Conservation (phyloP, 192 early-diverging fungal species). For the Endogone sp. region DNA sequence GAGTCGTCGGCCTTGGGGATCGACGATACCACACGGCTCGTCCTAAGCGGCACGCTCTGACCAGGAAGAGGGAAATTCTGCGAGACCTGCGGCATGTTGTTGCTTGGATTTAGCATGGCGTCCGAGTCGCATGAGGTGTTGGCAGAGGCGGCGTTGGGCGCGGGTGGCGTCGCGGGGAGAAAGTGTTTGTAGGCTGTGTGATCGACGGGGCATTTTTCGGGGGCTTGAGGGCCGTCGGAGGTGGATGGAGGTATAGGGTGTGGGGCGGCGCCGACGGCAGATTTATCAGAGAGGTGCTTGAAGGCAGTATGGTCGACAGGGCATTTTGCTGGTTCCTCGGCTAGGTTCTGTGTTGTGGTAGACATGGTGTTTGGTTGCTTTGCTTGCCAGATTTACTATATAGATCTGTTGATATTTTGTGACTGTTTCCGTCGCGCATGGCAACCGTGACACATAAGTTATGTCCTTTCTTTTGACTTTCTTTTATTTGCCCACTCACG, state of each 20-base stretch:
- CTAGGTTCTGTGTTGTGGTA: too few relatives aligned
- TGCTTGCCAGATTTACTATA: too few relatives aligned
- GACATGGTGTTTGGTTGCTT: too few relatives aligned
- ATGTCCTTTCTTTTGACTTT: too few relatives aligned
- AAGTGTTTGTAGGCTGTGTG: constrained; percentile 51
- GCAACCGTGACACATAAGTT: too few relatives aligned
- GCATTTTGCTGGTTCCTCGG: constrained; percentile 39
- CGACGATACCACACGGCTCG: constrained; percentile 65
- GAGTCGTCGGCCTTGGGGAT: constrained; percentile 66
- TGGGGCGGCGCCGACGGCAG: constrained; percentile 22
- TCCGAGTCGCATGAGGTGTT: constrained; percentile 24
- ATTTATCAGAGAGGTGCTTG: constrained; percentile 51
- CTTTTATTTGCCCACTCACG: too few relatives aligned
- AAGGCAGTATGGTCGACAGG: constrained; percentile 54
- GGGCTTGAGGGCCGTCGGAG: too few relatives aligned
- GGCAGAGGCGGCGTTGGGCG: background rate
- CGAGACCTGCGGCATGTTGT: constrained; percentile 60
- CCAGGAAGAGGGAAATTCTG: constrained; percentile 37
- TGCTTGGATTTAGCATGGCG: constrained; percentile 49
- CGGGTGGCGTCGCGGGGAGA: constrained; percentile 22
- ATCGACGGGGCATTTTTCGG: constrained; percentile 50
- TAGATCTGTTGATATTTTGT: too few relatives aligned
- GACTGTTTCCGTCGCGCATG: too few relatives aligned
- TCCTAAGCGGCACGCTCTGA: constrained; percentile 47
- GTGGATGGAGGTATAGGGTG: background rate